phyloP scores from a whole-genome alignment of 1,284 basidiomycete species.

The Cutaneotrichosporon cyanovorans region DNA sequence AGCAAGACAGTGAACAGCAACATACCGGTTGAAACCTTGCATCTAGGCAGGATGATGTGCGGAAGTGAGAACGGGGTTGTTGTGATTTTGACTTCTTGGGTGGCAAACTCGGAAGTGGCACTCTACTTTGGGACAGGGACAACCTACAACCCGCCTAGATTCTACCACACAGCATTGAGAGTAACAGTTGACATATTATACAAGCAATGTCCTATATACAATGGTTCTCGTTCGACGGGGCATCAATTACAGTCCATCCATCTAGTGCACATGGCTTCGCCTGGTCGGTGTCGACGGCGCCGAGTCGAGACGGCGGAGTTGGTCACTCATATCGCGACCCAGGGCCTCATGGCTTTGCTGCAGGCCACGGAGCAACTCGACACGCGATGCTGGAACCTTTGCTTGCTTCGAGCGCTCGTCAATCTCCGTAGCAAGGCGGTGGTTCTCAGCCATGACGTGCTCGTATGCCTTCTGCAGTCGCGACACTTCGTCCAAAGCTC shows the following conservation, averaged over 20 bases:
- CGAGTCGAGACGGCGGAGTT: constrained; percentile 29
- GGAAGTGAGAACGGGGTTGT: not conserved
- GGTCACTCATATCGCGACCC: constrained; percentile 40
- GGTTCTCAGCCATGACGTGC: constrained; percentile 22
- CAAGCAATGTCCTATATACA: too few relatives aligned
- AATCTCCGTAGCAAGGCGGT: constrained; percentile 22
- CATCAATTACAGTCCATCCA: too few relatives aligned
- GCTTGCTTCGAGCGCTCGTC: not conserved
- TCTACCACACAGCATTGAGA: too few relatives aligned
- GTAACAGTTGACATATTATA: too few relatives aligned
- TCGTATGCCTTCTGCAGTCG: constrained; percentile 27
- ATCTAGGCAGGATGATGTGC: not conserved
- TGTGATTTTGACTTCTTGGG: not conserved
- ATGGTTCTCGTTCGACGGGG: too few relatives aligned
- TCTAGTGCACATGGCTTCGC: too few relatives aligned
- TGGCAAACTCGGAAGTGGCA: not conserved
- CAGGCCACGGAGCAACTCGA: constrained; percentile 36
- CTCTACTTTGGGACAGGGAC: too few relatives aligned
- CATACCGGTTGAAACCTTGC: not conserved
- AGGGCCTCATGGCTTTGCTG: constrained; percentile 41
- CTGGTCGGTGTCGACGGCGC: constrained; percentile 27
- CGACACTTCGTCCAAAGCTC: constrained; percentile 26
- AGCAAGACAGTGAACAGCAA: too few relatives aligned
- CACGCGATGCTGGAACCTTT: constrained; percentile 12
- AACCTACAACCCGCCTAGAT: too few relatives aligned